Evolutionary conservation across 345 rosid genomes (phyloP).

Genomic region (Cardiospermum halicacabum): DNA sequence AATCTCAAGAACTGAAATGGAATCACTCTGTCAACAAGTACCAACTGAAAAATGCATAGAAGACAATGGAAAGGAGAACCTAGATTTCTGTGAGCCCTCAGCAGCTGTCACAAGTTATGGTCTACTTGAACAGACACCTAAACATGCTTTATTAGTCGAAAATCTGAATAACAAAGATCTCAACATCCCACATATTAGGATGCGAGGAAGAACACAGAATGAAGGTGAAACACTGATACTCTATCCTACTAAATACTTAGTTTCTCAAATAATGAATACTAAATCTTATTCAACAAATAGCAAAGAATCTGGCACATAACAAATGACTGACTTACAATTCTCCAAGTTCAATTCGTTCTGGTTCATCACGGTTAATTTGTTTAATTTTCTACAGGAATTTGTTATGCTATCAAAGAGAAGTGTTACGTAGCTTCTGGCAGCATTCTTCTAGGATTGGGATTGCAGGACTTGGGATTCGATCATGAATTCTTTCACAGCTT

Average conservation of each 20-base stretch:
- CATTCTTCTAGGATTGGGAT: conserved; percentile 57
- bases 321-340: neutral
- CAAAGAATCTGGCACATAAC: conserved; percentile 1
- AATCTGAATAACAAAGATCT: conserved; percentile 14
- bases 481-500: conserved; percentile 71
- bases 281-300: neutral
- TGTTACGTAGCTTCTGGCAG: conserved; percentile 29
- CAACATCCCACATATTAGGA: conserved; percentile 11
- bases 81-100: conserved; percentile 12
- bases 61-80: conserved; percentile 15
- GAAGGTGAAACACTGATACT: conserved; percentile 35
- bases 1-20: conserved; percentile 16
- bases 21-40: conserved; percentile 15
- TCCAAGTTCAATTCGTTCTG: neutral
- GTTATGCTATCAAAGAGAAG: conserved; percentile 27
- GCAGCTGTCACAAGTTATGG: conserved; percentile 7
- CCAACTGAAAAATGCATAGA: conserved; percentile 17
- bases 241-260: neutral
- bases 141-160: conserved; percentile 29
- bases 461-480: conserved; percentile 44
- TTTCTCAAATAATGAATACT: conserved; percentile 14
- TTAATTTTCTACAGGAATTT: conserved; percentile 35
- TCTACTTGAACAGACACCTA: conserved; percentile 23
- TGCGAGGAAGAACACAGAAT: conserved; percentile 20
- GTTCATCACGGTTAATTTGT: conserved; percentile 9